Evolutionary conservation across 2,329 filamentous ascomycete species (phyloP).

Genomic region (Exophiala calicioides): DNA sequence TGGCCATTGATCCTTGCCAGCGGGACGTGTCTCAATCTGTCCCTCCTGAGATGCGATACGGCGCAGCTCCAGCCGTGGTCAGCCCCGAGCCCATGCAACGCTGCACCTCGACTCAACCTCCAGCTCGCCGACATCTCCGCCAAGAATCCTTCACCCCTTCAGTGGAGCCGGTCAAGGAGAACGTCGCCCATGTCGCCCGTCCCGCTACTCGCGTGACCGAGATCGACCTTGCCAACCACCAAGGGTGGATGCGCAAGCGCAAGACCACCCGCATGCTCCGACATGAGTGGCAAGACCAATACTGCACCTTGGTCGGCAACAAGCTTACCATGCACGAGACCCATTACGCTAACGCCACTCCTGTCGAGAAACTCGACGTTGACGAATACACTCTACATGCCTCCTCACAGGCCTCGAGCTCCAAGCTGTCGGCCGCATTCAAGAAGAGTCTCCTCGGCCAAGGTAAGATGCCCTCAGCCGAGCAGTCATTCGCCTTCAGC

Average conservation of each 20-base stretch:
- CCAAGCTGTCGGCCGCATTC: slow-evolving; percentile 84
- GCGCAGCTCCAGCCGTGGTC: slow-evolving; percentile 42
- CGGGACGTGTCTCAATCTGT: slow-evolving; percentile 87
- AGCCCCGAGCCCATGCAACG: slow-evolving; percentile 49
- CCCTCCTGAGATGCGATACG: slow-evolving; percentile 88
- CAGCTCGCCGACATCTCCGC: slow-evolving; percentile 24
- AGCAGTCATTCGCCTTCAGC: slow-evolving; percentile 45
- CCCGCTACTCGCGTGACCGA: slow-evolving; percentile 19
- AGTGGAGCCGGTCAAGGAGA: slow-evolving; percentile 28
- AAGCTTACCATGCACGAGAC: slow-evolving; percentile 51
- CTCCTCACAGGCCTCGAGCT: slow-evolving; percentile 63
- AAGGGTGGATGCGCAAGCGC: slow-evolving; percentile 92
- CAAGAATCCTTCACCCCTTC: slow-evolving; percentile 29
- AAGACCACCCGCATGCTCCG: slow-evolving; percentile 84
- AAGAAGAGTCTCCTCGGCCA: slow-evolving; percentile 57
- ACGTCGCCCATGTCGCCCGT: slow-evolving; percentile 11
- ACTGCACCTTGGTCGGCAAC: slow-evolving; percentile 80
- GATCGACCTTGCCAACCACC: slow-evolving; percentile 54
- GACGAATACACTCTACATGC: slow-evolving; percentile 44
- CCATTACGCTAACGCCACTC: slow-evolving; percentile 32
- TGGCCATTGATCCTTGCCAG: slow-evolving; percentile 69
- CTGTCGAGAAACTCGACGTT: slow-evolving; percentile 40
- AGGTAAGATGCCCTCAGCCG: slow-evolving; percentile 33
- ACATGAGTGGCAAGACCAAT: slow-evolving; percentile 91
- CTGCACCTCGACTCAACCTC: slow-evolving; percentile 40